Percentiles rank a stretch among this genome's conserved stretches.
These are phyloP conservation scores for Neonectria neomacrospora DNA, from an alignment of 2,329 filamentous ascomycete genomes.

Conservation along the genomic window DNA sequence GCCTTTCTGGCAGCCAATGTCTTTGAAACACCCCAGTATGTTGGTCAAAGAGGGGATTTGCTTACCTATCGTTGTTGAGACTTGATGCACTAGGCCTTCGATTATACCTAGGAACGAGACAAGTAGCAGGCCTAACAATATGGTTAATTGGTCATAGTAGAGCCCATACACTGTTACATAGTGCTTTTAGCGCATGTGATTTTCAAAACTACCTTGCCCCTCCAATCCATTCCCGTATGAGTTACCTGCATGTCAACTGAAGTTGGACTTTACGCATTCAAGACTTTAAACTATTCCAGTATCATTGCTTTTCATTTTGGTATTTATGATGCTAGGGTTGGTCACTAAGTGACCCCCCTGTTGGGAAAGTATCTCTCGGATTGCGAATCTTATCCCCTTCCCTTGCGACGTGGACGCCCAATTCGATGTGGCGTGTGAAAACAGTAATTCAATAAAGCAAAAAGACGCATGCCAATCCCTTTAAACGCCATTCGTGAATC, in stretches of 20 bases:
- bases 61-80: not conserved
- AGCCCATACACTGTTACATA: no score
- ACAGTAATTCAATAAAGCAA: constrained; percentile 32
- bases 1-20: not conserved
- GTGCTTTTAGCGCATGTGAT: no score
- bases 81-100: not conserved
- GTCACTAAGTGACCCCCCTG: constrained; percentile 1
- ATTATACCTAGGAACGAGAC: not conserved
- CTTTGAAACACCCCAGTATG: not conserved
- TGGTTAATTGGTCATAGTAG: not conserved
- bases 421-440: constrained; percentile 32
- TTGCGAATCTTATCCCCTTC: constrained; percentile 25
- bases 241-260: not conserved
- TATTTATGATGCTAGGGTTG: constrained; percentile 20
- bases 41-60: not conserved
- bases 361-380: constrained; percentile 10
- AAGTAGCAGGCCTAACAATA: not conserved
- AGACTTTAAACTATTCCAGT: constrained; percentile 22
- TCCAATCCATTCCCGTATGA: no score
- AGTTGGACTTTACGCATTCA: no score
- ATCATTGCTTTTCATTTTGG: constrained; percentile 26
- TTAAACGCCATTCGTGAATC: constrained; percentile 44
- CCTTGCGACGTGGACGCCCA: constrained; percentile 16
- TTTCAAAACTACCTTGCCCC: no score
- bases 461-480: constrained; percentile 28